Conservation (phyloP, 2,329 filamentous ascomycete species). For the Aspergillus persii region DNA sequence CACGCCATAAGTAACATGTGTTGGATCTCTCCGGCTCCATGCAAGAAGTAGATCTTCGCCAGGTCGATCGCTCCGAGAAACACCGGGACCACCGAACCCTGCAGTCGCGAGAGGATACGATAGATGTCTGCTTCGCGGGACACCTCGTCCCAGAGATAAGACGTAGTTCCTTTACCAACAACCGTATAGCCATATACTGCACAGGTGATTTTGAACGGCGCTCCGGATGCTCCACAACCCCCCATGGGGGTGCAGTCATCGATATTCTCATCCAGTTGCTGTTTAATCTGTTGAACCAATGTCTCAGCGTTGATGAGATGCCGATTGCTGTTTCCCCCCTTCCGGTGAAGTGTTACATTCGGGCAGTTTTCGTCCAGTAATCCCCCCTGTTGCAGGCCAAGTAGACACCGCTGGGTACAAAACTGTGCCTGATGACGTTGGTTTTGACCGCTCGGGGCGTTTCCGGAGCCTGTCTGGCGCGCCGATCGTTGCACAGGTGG, state of each 20-base stretch:
- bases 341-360: too few relatives aligned
- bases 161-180: constrained; percentile 33
- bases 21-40: not conserved
- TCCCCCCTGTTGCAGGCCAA: too few relatives aligned
- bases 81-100: constrained; percentile 29
- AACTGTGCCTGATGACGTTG: constrained; percentile 18
- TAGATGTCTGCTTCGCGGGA: constrained; percentile 28
- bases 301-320: too few relatives aligned
- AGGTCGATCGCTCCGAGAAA: constrained; percentile 10
- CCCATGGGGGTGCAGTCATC: constrained; percentile 25
- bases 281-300: too few relatives aligned
- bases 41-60: not conserved
- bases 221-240: constrained; percentile 22
- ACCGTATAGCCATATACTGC: constrained; percentile 23
- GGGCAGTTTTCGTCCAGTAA: too few relatives aligned
- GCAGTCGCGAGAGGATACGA: constrained; percentile 17
- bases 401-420: constrained; percentile 28
- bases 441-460: constrained; percentile 6
- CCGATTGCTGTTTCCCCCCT: too few relatives aligned
- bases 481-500: constrained; percentile 8
- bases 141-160: constrained; percentile 22
- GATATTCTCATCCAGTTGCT: constrained; percentile 26
- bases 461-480: constrained; percentile 2
- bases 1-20: not conserved
- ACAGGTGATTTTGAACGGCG: constrained; percentile 29